phyloP scores from a whole-genome alignment of 2,329 filamentous ascomycete species.

The Xylariaceae sp. region DNA sequence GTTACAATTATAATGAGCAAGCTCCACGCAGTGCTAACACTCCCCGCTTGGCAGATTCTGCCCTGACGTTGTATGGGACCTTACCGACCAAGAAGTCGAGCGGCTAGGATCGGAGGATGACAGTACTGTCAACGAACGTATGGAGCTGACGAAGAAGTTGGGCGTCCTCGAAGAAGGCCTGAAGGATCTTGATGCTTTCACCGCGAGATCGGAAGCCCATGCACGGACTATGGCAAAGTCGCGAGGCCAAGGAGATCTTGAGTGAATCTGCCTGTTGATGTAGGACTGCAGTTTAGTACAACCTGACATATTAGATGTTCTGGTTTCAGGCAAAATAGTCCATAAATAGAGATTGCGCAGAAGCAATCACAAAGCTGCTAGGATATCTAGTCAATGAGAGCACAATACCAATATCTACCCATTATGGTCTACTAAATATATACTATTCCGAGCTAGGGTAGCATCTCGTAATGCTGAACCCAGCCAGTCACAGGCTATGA shows the following conservation, averaged over 20 bases:
- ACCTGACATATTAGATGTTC: not conserved
- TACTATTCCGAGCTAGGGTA: not conserved
- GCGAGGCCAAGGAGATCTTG: not conserved
- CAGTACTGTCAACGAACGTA: conserved; percentile 23
- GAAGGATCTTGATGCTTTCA: conserved; percentile 31
- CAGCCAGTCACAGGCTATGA: conserved; percentile 7
- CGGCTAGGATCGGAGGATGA: conserved; percentile 31
- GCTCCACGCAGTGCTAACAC: not conserved
- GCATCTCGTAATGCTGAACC: not conserved
- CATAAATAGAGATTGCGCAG: not conserved
- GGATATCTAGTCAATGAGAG: not conserved
- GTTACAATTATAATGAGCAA: too few species aligned
- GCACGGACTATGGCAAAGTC: conserved; percentile 6
- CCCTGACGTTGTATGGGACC: conserved; percentile 32
- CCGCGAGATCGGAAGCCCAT: conserved; percentile 20
- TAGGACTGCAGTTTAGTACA: not conserved
- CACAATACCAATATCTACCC: conserved; percentile 1
- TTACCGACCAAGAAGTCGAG: conserved; percentile 28
- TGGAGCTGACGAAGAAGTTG: conserved; percentile 25
- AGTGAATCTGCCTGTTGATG: not conserved
- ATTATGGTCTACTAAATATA: not conserved
- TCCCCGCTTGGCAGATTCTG: conserved; percentile 18
- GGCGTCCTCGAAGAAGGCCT: conserved; percentile 29
- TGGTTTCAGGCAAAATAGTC: not conserved
- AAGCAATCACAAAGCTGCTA: not conserved